A percentile compares a stretch with the other conserved stretches of the same genome.
Evolutionary conservation across 2,329 filamentous ascomycete species (phyloP).

Genomic region (Corynespora cassiicola): DNA sequence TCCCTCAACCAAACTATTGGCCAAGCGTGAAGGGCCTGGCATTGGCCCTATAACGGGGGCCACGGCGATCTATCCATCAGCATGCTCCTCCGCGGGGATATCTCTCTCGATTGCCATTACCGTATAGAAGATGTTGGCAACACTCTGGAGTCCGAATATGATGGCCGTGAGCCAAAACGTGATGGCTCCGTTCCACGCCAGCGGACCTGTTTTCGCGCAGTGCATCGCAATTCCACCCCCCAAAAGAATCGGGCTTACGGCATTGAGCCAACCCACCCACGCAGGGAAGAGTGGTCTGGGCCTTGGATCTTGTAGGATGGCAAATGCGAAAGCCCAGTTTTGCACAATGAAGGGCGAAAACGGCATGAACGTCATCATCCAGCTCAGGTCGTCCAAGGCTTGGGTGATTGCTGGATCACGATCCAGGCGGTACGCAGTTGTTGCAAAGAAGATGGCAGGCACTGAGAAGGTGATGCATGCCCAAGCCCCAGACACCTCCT

Average conservation of each 20-base stretch:
- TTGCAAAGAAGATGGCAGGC: conserved; percentile 24
- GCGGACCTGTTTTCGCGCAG: conserved; percentile 8
- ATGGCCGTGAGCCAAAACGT: conserved; percentile 16
- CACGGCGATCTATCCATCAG: no score
- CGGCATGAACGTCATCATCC: conserved; percentile 20
- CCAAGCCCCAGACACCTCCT: conserved; percentile 20
- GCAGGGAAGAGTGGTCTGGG: conserved; percentile 9
- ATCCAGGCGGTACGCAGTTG: conserved; percentile 24
- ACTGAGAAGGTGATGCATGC: conserved; percentile 20
- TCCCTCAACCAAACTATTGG: no score
- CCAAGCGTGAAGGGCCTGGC: no score
- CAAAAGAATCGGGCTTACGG: conserved; percentile 12
- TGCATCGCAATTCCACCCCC: conserved; percentile 15
- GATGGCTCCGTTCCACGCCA: conserved; percentile 16
- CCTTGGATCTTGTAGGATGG: conserved; percentile 8
- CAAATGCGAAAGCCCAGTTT: conserved; percentile 13
- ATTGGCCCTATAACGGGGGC: no score
- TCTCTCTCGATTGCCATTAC: conserved; percentile 8
- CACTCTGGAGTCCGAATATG: conserved; percentile 10
- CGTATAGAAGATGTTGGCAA: conserved; percentile 6
- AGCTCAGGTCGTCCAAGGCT: conserved; percentile 23
- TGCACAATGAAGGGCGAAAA: conserved; percentile 16
- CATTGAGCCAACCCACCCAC: conserved; percentile 12
- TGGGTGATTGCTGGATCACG: conserved; percentile 25
- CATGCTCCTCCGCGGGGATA: no score